These are phyloP conservation scores for Trametes versicolor DNA, from an alignment of 1,284 basidiomycete genomes.

Conservation along the genomic window DNA sequence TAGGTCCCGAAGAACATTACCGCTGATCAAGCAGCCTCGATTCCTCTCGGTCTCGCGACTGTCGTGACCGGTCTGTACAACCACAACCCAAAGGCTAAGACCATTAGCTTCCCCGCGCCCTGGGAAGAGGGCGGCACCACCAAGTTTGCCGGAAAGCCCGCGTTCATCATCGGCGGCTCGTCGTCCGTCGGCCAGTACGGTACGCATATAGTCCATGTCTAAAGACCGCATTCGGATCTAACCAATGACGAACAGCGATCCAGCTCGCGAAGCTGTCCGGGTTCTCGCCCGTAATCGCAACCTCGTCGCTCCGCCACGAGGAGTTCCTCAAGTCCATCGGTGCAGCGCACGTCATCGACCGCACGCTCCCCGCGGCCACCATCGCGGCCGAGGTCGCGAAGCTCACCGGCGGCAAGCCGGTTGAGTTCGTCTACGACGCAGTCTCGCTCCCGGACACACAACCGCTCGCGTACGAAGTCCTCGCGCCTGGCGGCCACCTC, in stretches of 20 bases:
- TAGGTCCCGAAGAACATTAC: constrained; percentile 44
- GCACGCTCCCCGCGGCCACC: constrained; percentile 30
- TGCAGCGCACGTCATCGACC: constrained; percentile 49
- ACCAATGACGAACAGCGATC: constrained; percentile 32
- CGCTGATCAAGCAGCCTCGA: constrained; percentile 44
- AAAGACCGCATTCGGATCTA: background rate
- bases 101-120: constrained; percentile 36
- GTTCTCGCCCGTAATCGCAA: constrained; percentile 48
- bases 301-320: constrained; percentile 47
- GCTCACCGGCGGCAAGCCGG: constrained; percentile 32
- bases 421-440: constrained; percentile 42
- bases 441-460: constrained; percentile 34
- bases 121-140: constrained; percentile 36
- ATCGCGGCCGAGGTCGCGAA: constrained; percentile 33
- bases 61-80: constrained; percentile 43
- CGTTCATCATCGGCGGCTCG: constrained; percentile 50
- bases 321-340: constrained; percentile 46
- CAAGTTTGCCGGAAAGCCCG: constrained; percentile 40
- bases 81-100: constrained; percentile 21
- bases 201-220: constrained; percentile 25
- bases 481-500: constrained; percentile 28
- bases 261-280: constrained; percentile 50
- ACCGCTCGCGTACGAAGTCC: constrained; percentile 38
- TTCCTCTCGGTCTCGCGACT: constrained; percentile 43
- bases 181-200: constrained; percentile 49